Evolutionary conservation across 352 stramenopile genomes (phyloP).

Genomic region (Phytophthora melonis): DNA sequence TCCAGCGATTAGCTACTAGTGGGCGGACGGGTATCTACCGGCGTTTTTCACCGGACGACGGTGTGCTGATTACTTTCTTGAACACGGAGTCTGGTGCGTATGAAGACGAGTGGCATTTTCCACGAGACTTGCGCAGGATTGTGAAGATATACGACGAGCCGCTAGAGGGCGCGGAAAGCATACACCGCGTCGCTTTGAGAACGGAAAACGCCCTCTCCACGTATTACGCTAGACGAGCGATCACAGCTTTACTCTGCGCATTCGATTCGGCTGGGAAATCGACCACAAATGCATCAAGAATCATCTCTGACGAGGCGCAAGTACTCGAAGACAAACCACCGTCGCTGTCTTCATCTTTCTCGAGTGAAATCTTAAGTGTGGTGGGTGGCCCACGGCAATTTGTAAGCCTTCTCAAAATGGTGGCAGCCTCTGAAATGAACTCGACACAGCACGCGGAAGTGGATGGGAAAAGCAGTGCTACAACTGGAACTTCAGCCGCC

Average conservation of each 20-base stretch:
- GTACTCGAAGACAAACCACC: slow-evolving; percentile 28
- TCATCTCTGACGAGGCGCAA: neutral
- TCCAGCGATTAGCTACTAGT: slow-evolving; percentile 71
- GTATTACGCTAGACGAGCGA: slow-evolving; percentile 79
- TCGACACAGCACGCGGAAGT: slow-evolving; percentile 34
- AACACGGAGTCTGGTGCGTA: slow-evolving; percentile 89
- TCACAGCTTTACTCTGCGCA: slow-evolving; percentile 42
- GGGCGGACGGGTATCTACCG: slow-evolving; percentile 79
- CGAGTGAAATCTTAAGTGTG: slow-evolving; percentile 53
- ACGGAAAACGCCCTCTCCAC: slow-evolving; percentile 87
- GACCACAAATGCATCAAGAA: neutral
- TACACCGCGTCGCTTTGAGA: slow-evolving; percentile 75
- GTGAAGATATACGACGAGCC: slow-evolving; percentile 85
- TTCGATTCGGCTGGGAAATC: slow-evolving; percentile 23
- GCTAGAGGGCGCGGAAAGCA: slow-evolving; percentile 70
- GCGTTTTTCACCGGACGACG: slow-evolving; percentile 59
- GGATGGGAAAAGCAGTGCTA: slow-evolving; percentile 8
- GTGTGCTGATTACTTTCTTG: slow-evolving; percentile 83
- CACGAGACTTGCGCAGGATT: slow-evolving; percentile 80
- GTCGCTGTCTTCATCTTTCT: slow-evolving; percentile 23
- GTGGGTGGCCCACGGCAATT: slow-evolving; percentile 80
- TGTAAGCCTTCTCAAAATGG: slow-evolving; percentile 84
- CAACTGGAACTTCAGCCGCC: neutral
- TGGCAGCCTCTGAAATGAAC: slow-evolving; percentile 82
- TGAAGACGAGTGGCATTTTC: slow-evolving; percentile 84